A percentile compares a stretch with the other conserved stretches of the same genome.
phyloP scores from a whole-genome alignment of 2,329 filamentous ascomycete species.

The Fusarium sp. region DNA sequence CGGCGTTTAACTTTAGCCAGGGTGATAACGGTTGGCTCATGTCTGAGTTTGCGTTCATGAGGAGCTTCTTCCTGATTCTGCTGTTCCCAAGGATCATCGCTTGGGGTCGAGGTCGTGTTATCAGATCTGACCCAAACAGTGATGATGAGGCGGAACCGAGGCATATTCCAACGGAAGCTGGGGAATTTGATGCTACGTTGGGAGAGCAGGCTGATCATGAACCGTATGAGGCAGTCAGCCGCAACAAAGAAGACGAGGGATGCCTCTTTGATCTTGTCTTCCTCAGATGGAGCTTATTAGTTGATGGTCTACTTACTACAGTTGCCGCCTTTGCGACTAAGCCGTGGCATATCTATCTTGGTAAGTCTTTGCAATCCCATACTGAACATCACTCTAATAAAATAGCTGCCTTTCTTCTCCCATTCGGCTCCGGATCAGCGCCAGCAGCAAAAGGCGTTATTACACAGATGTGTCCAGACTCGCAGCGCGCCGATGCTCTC shows the following conservation, averaged over 20 bases:
- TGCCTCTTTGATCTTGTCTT: constrained; percentile 75
- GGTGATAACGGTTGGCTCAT: constrained; percentile 66
- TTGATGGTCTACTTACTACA: constrained; percentile 72
- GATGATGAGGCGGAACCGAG: constrained; percentile 11
- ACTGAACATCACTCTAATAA: rapidly evolving
- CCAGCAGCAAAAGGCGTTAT: constrained; percentile 79
- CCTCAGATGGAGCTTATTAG: constrained; percentile 70
- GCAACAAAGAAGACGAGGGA: constrained; percentile 54
- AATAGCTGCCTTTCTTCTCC: constrained; percentile 69
- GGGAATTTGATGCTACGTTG: constrained; percentile 53
- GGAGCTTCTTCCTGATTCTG: constrained; percentile 64
- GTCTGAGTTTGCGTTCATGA: constrained; percentile 64
- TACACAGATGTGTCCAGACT: constrained; percentile 72
- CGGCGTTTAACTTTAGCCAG: constrained; percentile 64
- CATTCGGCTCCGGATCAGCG: constrained; percentile 75
- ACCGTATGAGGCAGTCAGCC: constrained; percentile 48
- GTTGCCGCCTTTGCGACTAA: constrained; percentile 69
- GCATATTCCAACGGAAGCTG: constrained; percentile 50
- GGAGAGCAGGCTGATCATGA: constrained; percentile 57
- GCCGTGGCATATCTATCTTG: constrained; percentile 75
- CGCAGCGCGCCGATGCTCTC: constrained; percentile 71
- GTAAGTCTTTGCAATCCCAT: constrained; percentile 37
- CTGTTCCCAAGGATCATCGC: constrained; percentile 64
- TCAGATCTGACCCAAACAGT: not conserved
- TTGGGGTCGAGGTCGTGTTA: constrained; percentile 48